Percentiles rank a stretch among this genome's conserved stretches.
Conservation (phyloP, 345 rosid genomes). For the Psidium guajava region DNA sequence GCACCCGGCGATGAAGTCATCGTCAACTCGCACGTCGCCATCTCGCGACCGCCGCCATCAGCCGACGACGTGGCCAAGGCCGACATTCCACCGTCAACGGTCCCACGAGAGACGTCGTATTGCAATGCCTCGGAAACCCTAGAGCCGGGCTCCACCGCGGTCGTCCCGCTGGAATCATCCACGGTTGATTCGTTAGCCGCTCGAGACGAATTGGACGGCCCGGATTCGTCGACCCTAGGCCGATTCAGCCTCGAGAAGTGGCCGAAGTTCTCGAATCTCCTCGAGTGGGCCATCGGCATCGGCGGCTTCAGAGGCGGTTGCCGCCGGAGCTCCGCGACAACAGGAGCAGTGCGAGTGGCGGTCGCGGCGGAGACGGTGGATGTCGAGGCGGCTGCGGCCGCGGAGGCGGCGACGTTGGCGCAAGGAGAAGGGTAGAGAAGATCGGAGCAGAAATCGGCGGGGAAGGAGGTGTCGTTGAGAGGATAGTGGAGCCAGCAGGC, state of each 20-base stretch:
- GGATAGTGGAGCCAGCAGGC: slow-evolving; percentile 79
- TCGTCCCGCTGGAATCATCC: slow-evolving; percentile 51
- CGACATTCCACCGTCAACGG: slow-evolving; percentile 13
- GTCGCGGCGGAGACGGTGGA: slow-evolving; percentile 6
- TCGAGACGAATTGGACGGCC: slow-evolving; percentile 28
- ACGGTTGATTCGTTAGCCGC: slow-evolving; percentile 44
- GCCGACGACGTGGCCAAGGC: slow-evolving; percentile 11
- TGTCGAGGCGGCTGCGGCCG: slow-evolving; percentile 2
- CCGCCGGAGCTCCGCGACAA: slow-evolving; percentile 2
- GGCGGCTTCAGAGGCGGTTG: slow-evolving; percentile 12
- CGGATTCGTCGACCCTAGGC: slow-evolving; percentile 21
- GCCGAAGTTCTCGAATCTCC: slow-evolving; percentile 44
- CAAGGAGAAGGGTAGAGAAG: slow-evolving; percentile 31
- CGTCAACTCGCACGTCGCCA: slow-evolving; percentile 25
- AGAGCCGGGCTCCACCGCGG: slow-evolving; percentile 17
- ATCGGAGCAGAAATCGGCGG: slow-evolving; percentile 50
- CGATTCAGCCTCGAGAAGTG: slow-evolving; percentile 40
- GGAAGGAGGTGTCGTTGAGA: slow-evolving; percentile 35
- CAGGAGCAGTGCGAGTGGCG: not conserved
- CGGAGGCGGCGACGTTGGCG: slow-evolving; percentile 6
- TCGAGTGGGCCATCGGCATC: slow-evolving; percentile 38
- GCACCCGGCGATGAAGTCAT: slow-evolving; percentile 39
- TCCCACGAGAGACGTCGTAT: slow-evolving; percentile 12
- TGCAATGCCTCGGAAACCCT: slow-evolving; percentile 25
- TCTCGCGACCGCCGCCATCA: slow-evolving; percentile 8